Evolutionary conservation across 2,329 filamentous ascomycete genomes (phyloP).

Genomic region (Ophiostoma himal-ulmi): DNA sequence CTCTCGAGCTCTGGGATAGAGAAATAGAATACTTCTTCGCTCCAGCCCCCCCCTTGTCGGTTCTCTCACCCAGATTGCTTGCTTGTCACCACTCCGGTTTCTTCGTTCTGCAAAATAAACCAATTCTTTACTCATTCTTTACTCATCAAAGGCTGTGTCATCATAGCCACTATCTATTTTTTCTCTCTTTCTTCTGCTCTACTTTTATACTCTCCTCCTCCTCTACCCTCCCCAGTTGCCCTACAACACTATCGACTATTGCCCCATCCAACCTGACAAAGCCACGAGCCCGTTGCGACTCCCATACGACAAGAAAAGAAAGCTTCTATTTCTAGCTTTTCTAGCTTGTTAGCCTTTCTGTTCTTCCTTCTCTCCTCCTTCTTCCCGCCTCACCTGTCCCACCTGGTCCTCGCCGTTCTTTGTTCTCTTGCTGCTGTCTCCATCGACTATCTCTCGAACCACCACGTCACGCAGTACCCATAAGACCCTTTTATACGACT

Average conservation of each 20-base stretch:
- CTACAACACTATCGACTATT: constrained; percentile 13
- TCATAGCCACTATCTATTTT: background rate
- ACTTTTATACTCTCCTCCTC: background rate
- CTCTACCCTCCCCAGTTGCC: background rate
- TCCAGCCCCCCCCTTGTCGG: background rate
- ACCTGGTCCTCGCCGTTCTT: background rate
- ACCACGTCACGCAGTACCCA: background rate
- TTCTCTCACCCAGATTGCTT: background rate
- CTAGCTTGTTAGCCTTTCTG: background rate
- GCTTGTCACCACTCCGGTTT: background rate
- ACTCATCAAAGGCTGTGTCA: constrained; percentile 7
- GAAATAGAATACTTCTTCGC: background rate
- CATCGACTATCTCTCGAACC: background rate
- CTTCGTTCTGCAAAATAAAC: background rate
- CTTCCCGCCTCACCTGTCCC: background rate
- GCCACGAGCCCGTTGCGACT: background rate
- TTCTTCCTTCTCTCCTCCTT: background rate
- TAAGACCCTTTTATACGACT: background rate
- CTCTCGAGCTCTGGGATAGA: background rate
- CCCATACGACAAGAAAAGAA: background rate
- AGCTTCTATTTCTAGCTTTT: background rate
- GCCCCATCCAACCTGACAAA: background rate
- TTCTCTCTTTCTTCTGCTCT: background rate
- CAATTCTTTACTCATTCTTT: no score
- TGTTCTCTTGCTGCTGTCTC: background rate